These are phyloP conservation scores for Cordia subcordata DNA, from an alignment of 257 asterid genomes.

Conservation along the genomic window DNA sequence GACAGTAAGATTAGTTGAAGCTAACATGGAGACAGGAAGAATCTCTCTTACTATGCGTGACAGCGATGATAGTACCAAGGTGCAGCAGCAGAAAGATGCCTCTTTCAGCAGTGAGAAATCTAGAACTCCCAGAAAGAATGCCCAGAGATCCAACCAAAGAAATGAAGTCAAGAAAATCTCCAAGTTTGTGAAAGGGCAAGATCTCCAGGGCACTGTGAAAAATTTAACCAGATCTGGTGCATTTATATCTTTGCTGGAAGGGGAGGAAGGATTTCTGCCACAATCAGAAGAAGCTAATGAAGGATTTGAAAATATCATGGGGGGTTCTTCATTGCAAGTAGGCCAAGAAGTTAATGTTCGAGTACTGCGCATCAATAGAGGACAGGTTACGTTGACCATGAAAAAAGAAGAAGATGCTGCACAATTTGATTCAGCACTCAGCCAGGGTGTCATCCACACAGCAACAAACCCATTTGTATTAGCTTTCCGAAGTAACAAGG, in stretches of 20 bases:
- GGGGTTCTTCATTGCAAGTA: constrained; percentile 61
- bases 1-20: constrained; percentile 76
- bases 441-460: constrained; percentile 49
- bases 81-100: not conserved
- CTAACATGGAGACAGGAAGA: constrained; percentile 64
- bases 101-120: constrained; percentile 31
- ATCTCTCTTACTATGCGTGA: constrained; percentile 89
- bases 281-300: constrained; percentile 67
- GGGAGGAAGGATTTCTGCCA: constrained; percentile 96
- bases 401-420: constrained; percentile 62
- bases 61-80: constrained; percentile 39
- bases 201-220: constrained; percentile 82
- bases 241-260: constrained; percentile 87
- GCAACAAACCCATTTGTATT: constrained; percentile 83
- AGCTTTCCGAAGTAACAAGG: constrained; percentile 68
- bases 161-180: constrained; percentile 50
- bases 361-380: constrained; percentile 74
- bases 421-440: constrained; percentile 53
- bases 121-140: constrained; percentile 44
- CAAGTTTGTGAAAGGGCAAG: constrained; percentile 76
- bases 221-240: constrained; percentile 75
- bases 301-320: constrained; percentile 55
- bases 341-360: constrained; percentile 92
- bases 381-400: constrained; percentile 84
- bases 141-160: constrained; percentile 34